Evolutionary conservation across 768 basidiomycete genomes (phyloP).

Genomic region (Rhodotorula kratochvilovae): DNA sequence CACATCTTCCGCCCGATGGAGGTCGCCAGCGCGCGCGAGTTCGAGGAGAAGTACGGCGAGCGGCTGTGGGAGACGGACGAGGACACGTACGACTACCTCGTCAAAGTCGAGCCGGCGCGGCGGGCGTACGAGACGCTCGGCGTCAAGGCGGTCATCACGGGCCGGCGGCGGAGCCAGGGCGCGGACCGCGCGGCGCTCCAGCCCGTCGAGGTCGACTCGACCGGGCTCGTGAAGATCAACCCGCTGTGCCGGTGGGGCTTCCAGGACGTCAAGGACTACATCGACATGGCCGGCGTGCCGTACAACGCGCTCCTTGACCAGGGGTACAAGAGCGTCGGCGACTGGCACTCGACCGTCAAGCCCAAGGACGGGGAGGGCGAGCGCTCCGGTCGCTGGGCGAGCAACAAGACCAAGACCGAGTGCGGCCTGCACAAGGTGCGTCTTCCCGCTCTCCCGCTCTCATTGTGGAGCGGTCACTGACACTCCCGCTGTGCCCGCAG

Average conservation of each 20-base stretch:
- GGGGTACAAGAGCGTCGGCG: slow-evolving; percentile 92
- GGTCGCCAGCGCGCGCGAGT: slow-evolving; percentile 64
- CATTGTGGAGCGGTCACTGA: background rate
- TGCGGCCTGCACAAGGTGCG: slow-evolving; percentile 71
- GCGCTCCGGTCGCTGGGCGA: slow-evolving; percentile 86
- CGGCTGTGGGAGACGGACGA: slow-evolving; percentile 85
- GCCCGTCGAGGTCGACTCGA: slow-evolving; percentile 83
- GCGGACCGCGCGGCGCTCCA: slow-evolving; percentile 75
- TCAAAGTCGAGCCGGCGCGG: slow-evolving; percentile 93
- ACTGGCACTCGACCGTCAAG: slow-evolving; percentile 86
- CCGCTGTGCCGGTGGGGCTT: slow-evolving; percentile 88
- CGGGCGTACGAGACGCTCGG: slow-evolving; percentile 74
- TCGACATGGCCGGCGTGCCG: slow-evolving; percentile 74
- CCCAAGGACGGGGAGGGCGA: slow-evolving; percentile 56
- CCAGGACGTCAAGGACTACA: slow-evolving; percentile 73
- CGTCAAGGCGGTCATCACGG: slow-evolving; percentile 87
- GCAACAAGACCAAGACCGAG: slow-evolving; percentile 75
- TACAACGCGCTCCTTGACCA: slow-evolving; percentile 79
- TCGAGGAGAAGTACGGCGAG: slow-evolving; percentile 73
- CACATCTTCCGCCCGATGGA: slow-evolving; percentile 73
- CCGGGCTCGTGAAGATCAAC: slow-evolving; percentile 88
- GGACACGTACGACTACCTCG: slow-evolving; percentile 77
- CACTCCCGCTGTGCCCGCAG: slow-evolving; percentile 40
- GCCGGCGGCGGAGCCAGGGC: slow-evolving; percentile 86
- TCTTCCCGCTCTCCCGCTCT: background rate